phyloP scores from a whole-genome alignment of 2,329 filamentous ascomycete genomes.

The Trichophaea hybrida region DNA sequence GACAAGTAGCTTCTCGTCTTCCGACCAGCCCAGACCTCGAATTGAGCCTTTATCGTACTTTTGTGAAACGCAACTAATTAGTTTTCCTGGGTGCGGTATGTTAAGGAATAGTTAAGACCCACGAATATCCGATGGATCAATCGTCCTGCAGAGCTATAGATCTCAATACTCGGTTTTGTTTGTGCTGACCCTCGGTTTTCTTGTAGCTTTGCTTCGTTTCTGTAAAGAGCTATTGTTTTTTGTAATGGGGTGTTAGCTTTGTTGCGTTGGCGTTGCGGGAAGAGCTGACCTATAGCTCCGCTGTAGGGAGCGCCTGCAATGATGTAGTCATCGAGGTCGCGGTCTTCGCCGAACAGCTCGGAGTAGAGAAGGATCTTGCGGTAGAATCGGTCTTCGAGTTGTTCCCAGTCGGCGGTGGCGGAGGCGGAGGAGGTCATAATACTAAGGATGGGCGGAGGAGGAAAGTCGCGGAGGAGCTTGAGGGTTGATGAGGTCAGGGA shows the following conservation, averaged over 20 bases:
- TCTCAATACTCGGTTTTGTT: slow-evolving; percentile 72
- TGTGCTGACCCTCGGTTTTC: slow-evolving; percentile 39
- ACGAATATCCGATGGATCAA: slow-evolving; percentile 63
- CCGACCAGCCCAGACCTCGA: slow-evolving; percentile 85
- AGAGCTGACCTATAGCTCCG: slow-evolving; percentile 42
- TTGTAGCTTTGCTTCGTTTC: slow-evolving; percentile 68
- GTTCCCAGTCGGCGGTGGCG: slow-evolving; percentile 84
- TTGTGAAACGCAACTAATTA: neutral
- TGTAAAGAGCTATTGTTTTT: slow-evolving; percentile 54
- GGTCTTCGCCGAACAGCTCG: slow-evolving; percentile 77
- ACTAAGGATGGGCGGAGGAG: neutral
- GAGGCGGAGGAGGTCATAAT: slow-evolving; percentile 34
- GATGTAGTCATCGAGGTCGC: slow-evolving; percentile 89
- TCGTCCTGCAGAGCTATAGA: slow-evolving; percentile 87
- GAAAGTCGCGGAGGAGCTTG: neutral
- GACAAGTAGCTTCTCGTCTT: slow-evolving; percentile 81
- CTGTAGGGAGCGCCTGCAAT: slow-evolving; percentile 85
- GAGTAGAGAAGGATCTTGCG: slow-evolving; percentile 90
- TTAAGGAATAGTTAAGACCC: slow-evolving; percentile 22
- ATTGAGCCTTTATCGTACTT: slow-evolving; percentile 82
- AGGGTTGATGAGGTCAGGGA: too few species aligned
- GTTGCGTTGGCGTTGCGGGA: neutral
- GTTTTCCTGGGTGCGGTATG: neutral
- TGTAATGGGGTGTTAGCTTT: neutral
- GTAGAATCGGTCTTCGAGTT: slow-evolving; percentile 84